Base-by-base conservation (phyloP, 1,284 basidiomycete species). In the Mrakiaceae sp. region DNA sequence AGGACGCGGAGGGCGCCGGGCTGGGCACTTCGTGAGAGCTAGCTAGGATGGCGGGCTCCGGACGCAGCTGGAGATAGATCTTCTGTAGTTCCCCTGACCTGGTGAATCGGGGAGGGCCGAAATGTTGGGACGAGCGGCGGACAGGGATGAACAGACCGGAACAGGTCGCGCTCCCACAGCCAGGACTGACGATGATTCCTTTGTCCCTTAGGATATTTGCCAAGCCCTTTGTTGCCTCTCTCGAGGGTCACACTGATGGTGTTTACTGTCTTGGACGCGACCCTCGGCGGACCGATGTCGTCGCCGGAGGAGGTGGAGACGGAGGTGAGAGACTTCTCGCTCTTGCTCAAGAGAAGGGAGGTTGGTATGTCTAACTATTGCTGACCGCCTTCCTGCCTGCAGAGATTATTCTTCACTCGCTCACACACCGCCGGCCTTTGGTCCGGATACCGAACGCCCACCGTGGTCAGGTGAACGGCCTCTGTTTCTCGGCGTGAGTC, bases 201-300 rank as follows among this genome's bases (percentile, higher is more conserved):
- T 27, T 27, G 27, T 27, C 27, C 27, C 5, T 5, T 59, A 62
- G 91, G 62, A 90, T 99, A 79, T 98, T 98, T 74, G 87, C 95
- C 42, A 98, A 96, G 74, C 96, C 96, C 0, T 98, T 98, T 71
- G 82, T 99, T 7, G 90, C 84, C 44, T 83, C 86, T 62, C 75
- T 98, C 56, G 94, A 96, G 67, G 96, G 95, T 0, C 95, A 98
- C 76, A 81, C 90, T 46, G 96, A 98, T 75, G 93, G 94, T n/a
- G 86, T 97, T 12, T 96, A 98, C 76, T 84, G 86, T 39, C 79
- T 98, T 67, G 84, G 83, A 27, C 86, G 83, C 72, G 90, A 90
- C 72, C 86, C 87, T 44, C 84, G 85, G 27, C 82, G 87, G 2
- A 79, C 96, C 55, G 86, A 85, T 27, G 81, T 86, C 12, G 81